Conservation (phyloP, 2,329 filamentous ascomycete genomes). For the Fusarium tanahbumbuense region DNA sequence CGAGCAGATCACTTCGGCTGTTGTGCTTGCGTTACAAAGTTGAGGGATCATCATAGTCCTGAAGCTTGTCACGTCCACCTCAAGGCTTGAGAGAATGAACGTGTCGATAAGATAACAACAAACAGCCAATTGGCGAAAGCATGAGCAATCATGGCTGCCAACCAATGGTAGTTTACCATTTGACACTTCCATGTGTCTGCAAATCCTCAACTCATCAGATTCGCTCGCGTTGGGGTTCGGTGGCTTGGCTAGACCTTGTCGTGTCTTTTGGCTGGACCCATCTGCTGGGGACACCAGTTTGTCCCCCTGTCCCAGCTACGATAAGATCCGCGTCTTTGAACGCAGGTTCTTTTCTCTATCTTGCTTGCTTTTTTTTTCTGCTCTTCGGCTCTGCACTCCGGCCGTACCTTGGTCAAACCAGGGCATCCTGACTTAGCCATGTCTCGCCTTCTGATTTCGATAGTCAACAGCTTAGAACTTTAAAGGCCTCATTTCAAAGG, state of each 20-base stretch:
- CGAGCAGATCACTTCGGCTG: conserved; percentile 15
- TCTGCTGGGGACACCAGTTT: conserved; percentile 27
- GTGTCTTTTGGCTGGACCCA: conserved; percentile 19
- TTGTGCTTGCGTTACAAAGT: neutral
- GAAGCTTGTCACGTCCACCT: conserved; percentile 5
- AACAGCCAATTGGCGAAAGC: conserved; percentile 24
- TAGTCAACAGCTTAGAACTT: conserved; percentile 35
- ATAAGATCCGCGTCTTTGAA: conserved; percentile 42
- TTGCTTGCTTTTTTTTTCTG: conserved; percentile 9
- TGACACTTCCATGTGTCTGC: conserved; percentile 30
- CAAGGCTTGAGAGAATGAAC: neutral
- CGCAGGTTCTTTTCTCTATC: conserved; percentile 13
- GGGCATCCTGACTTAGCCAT: conserved; percentile 21
- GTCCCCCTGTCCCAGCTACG: conserved; percentile 26
- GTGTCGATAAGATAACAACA: conserved; percentile 28
- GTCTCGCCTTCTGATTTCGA: conserved; percentile 3
- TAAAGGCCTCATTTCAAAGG: conserved; percentile 37
- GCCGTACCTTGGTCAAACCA: conserved; percentile 6
- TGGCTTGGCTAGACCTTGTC: conserved; percentile 41
- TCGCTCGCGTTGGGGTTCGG: conserved; percentile 38
- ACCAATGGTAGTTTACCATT: conserved; percentile 30
- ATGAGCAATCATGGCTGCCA: conserved; percentile 17
- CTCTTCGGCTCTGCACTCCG: conserved; percentile 11
- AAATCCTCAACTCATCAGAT: conserved; percentile 34
- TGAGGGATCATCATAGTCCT: conserved; percentile 1